A percentile compares a stretch with the other conserved stretches of the same genome.
These are phyloP conservation scores for Trichophyton mentagrophytes DNA, from an alignment of 2,329 filamentous ascomycete genomes.

Conservation along the genomic window DNA sequence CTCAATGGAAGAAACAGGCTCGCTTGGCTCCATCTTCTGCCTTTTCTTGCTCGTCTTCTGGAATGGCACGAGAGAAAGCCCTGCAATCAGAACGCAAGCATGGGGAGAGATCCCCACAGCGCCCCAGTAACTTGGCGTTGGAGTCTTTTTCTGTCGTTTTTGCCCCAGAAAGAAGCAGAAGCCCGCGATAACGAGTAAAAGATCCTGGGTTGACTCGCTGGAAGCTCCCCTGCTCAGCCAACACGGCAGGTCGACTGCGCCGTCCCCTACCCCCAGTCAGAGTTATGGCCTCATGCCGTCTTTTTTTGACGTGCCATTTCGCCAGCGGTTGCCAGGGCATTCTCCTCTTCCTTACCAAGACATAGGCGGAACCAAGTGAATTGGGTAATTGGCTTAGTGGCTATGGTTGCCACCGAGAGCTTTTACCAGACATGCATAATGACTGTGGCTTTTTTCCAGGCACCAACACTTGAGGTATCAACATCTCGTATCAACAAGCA, in stretches of 20 bases:
- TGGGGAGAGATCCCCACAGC: conserved; percentile 3
- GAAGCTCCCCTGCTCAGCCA: background rate
- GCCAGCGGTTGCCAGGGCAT: background rate
- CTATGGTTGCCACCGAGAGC: background rate
- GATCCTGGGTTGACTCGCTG: background rate
- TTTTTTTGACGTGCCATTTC: background rate
- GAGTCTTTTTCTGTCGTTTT: conserved; percentile 5
- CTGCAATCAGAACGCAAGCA: background rate
- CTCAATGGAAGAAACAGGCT: background rate
- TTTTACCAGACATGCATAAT: background rate
- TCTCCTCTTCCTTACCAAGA: background rate
- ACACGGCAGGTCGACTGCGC: background rate
- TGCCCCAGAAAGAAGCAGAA: background rate
- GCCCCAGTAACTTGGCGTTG: conserved; percentile 8
- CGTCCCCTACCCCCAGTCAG: background rate
- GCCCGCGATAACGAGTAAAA: background rate
- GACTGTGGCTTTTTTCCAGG: background rate
- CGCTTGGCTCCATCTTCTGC: background rate
- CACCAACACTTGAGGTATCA: background rate
- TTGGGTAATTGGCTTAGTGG: background rate
- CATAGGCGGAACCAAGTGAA: background rate
- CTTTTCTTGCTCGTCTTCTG: background rate
- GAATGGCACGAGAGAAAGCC: background rate
- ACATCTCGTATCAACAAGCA: conserved; percentile 2
- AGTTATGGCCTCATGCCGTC: conserved; percentile 1